A percentile compares a stretch with the other conserved stretches of the same genome.
phyloP scores from a whole-genome alignment of 352 stramenopile genomes.

The Pythium myriotylum region DNA sequence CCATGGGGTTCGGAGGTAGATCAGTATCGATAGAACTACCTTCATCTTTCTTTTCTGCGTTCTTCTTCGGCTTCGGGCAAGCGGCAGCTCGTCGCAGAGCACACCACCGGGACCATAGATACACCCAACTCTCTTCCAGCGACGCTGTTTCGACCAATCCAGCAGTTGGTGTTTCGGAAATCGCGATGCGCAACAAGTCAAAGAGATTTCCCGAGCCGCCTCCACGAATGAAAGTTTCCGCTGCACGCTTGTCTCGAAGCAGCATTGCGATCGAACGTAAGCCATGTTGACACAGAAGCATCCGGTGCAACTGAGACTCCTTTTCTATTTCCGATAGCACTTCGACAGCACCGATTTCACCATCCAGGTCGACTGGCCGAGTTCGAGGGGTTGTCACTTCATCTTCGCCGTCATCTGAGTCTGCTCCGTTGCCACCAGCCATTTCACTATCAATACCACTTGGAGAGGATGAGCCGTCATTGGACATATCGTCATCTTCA shows the following conservation, averaged over 20 bases:
- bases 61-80: conserved; percentile 35
- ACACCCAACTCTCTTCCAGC: conserved; percentile 79
- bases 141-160: conserved; percentile 73
- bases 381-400: conserved; percentile 29
- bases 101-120: conserved; percentile 81
- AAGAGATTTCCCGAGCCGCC: conserved; percentile 55
- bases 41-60: conserved; percentile 33
- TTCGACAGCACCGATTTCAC: conserved; percentile 45
- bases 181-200: conserved; percentile 65
- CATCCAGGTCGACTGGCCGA: conserved; percentile 9
- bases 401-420: conserved; percentile 64
- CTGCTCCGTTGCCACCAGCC: conserved; percentile 42
- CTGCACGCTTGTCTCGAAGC: conserved; percentile 69
- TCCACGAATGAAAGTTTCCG: conserved; percentile 66
- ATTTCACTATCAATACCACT: conserved; percentile 80
- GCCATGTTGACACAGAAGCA: conserved; percentile 81
- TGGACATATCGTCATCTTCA: conserved; percentile 87
- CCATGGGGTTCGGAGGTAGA: conserved; percentile 58
- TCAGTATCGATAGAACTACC: conserved; percentile 34
- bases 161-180: conserved; percentile 72
- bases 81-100: conserved; percentile 54
- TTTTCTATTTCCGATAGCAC: conserved; percentile 75
- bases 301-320: conserved; percentile 71
- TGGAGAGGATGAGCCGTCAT: conserved; percentile 75
- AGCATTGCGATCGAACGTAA: conserved; percentile 69